These are phyloP conservation scores for Quercus bicolor DNA, from an alignment of 306 rosid species.

Conservation along the genomic window DNA sequence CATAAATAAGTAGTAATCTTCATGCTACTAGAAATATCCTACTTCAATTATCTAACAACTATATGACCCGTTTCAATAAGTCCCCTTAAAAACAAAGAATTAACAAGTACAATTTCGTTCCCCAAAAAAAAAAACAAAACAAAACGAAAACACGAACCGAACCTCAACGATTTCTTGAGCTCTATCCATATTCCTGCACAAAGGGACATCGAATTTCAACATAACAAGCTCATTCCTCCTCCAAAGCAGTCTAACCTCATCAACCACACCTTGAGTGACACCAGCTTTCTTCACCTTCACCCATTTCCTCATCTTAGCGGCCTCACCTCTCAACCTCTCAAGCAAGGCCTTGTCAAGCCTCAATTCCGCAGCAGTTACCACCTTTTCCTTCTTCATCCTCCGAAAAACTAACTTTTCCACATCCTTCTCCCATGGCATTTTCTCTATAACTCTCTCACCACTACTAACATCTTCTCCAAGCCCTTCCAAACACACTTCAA, in stretches of 20 bases:
- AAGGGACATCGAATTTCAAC: constrained; percentile 73
- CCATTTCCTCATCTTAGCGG: constrained; percentile 60
- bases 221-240: constrained; percentile 69
- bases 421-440: constrained; percentile 86
- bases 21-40: background rate
- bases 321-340: constrained; percentile 64
- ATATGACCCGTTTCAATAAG: no score
- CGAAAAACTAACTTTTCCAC: constrained; percentile 32
- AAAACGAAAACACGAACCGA: constrained; percentile 5
- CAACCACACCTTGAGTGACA: constrained; percentile 64
- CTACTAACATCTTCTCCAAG: constrained; percentile 8
- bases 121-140: background rate
- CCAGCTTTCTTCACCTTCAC: constrained; percentile 89
- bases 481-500: constrained; percentile 39
- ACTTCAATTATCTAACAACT: background rate
- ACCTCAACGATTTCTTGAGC: constrained; percentile 90
- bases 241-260: constrained; percentile 55
- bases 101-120: background rate
- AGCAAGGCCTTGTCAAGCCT: constrained; percentile 55
- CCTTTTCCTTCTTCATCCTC: constrained; percentile 47
- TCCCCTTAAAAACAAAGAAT: background rate
- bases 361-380: constrained; percentile 47
- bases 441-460: constrained; percentile 22
- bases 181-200: constrained; percentile 81
- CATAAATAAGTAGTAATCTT: background rate